Base-by-base conservation (phyloP, 2,329 filamentous ascomycete species). In the Capronia coronata region DNA sequence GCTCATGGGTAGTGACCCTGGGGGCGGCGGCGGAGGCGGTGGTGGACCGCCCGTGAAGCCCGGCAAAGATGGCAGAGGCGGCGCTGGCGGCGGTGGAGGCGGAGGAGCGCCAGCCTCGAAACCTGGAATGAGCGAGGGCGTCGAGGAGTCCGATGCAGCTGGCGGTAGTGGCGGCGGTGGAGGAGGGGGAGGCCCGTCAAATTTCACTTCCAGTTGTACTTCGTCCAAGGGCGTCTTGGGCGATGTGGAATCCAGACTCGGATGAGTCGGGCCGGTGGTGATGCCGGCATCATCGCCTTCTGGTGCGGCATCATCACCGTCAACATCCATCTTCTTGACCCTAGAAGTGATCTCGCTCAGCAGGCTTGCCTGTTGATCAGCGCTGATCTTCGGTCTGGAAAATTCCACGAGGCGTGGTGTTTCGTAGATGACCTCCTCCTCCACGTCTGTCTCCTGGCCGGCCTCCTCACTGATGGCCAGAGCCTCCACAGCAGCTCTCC, bases 401-500 rank as follows among this genome's bases (percentile, higher is more conserved):
- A 91, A 80, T 66, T 93, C 79, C 49, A 95, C 79, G 43, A 95
- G 71, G 48, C 83, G 79, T 32, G 90, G 86, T 68, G 83, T 91
- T 69, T 90, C 87, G 56, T 83, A 86, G 19, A 91, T 68, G 34
- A 83, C 74, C 22, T 76, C 80, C 30, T 84, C 82, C 41, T 79
- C 76, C 16, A 74, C 73, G 25, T 71, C 76, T 27, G 77, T 78
- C 11, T 71, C 72, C 13, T 79, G 75, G 2, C 77, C 75, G n/a
- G 68, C 68, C 23, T 66, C 62, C 43, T 66, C 64, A 25, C 48
- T 71, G 18, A 67, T 67, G 38, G 61, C 62, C 53, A 67, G 59
- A 14, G 60, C 59, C 19, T 68, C 63, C 16, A 67, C 64, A 27
- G 61, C 67, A 56, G 66, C 66, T 56, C 67, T 63, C 42, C 64